phyloP scores from a whole-genome alignment of 2,329 filamentous ascomycete genomes.

The Cladorrhinum sp. region DNA sequence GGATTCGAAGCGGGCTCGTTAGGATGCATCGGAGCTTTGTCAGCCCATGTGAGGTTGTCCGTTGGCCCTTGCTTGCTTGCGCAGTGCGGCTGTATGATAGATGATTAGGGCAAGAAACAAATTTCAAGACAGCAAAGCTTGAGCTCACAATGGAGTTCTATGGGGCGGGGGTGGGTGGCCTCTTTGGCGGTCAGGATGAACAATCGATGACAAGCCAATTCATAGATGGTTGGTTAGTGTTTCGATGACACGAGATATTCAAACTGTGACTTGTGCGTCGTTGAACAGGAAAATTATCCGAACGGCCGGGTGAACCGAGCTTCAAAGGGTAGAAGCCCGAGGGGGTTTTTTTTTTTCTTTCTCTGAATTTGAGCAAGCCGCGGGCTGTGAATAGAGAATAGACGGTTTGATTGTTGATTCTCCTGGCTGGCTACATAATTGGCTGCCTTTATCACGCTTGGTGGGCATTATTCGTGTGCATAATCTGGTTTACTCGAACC shows the following conservation, averaged over 20 bases:
- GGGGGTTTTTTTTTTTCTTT: too few species aligned
- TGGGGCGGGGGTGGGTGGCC: too few species aligned
- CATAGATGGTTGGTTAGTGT: neutral
- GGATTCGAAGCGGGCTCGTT: conserved; percentile 25
- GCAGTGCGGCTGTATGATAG: conserved; percentile 14
- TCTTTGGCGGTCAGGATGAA: neutral
- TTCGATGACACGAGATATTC: neutral
- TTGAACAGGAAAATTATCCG: neutral
- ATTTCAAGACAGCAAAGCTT: neutral
- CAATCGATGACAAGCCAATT: neutral
- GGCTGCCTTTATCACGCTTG: neutral
- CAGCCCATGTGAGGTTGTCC: neutral
- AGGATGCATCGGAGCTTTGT: neutral
- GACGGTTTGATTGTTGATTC: too few species aligned
- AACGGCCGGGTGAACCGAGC: neutral
- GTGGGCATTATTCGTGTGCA: neutral
- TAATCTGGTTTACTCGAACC: too few species aligned
- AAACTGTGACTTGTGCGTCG: neutral
- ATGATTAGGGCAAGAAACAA: neutral
- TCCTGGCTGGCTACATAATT: too few species aligned
- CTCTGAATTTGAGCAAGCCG: too few species aligned
- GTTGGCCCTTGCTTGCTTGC: neutral
- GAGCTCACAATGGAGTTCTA: too few species aligned
- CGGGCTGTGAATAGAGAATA: too few species aligned
- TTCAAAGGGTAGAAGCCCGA: neutral